phyloP scores from a whole-genome alignment of 164 flowering plant species.

The Paratinospora sagittata region DNA sequence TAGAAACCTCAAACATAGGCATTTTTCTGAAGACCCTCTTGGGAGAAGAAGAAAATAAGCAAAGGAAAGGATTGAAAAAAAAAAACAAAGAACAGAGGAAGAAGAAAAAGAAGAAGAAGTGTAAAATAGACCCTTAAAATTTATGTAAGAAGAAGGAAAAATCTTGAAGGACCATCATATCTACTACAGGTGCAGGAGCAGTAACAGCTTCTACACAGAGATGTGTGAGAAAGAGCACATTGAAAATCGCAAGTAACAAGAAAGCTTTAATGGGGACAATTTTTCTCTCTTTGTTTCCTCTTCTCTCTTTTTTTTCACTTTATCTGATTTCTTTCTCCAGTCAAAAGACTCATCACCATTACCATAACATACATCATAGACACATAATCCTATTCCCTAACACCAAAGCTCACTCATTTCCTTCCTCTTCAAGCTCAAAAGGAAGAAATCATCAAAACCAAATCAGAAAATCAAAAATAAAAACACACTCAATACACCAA shows the following conservation, averaged over 20 bases:
- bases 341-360: constrained; percentile 40
- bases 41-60: not conserved
- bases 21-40: constrained; percentile 22
- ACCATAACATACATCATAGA: constrained; percentile 31
- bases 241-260: constrained; percentile 19
- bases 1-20: constrained; percentile 38
- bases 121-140: constrained; percentile 11
- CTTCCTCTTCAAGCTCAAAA: constrained; percentile 35
- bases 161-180: constrained; percentile 16
- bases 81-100: not conserved
- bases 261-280: constrained; percentile 37
- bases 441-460: constrained; percentile 43
- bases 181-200: not conserved
- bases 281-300: constrained; percentile 22
- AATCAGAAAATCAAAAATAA: constrained; percentile 14
- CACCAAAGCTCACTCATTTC: constrained; percentile 25
- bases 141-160: constrained; percentile 6
- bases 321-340: constrained; percentile 32
- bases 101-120: not conserved
- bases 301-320: constrained; percentile 20
- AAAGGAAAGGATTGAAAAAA: not conserved
- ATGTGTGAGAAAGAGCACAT: constrained; percentile 23
- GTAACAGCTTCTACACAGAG: constrained; percentile 17
- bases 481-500: constrained; percentile 1
- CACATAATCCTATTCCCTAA: constrained; percentile 29